A percentile compares a stretch with the other conserved stretches of the same genome.
Conservation (phyloP, 1,284 basidiomycete genomes). For the Fistulinella staudtii region DNA sequence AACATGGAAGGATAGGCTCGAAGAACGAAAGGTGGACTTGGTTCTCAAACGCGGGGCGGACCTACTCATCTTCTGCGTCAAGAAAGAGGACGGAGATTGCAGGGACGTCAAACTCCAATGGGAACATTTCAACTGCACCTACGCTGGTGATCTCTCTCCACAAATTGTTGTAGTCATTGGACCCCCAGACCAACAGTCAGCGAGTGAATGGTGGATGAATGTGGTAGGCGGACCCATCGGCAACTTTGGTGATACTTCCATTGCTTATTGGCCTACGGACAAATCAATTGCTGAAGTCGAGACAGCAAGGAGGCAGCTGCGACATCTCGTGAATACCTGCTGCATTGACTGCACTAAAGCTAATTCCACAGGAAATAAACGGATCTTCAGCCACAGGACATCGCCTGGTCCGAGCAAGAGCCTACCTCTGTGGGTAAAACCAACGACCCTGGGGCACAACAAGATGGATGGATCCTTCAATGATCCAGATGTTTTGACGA, state of each 20-base stretch:
- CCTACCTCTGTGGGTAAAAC: constrained; percentile 4
- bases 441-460: neutral
- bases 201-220: constrained; percentile 20
- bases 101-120: constrained; percentile 18
- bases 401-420: constrained; percentile 4
- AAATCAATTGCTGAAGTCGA: constrained; percentile 1
- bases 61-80: constrained; percentile 22
- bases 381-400: constrained; percentile 11
- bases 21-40: constrained; percentile 6
- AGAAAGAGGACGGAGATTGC: constrained; percentile 2
- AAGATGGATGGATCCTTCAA: neutral
- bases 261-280: constrained; percentile 19
- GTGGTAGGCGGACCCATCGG: neutral
- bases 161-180: constrained; percentile 25
- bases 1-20: neutral
- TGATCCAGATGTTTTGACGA: constrained; percentile 18
- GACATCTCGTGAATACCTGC: constrained; percentile 13
- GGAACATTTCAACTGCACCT: constrained; percentile 23
- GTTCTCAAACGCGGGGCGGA: constrained; percentile 22
- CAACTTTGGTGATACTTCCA: constrained; percentile 2
- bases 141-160: constrained; percentile 27
- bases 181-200: constrained; percentile 15
- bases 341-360: constrained; percentile 25
- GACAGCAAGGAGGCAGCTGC: constrained; percentile 6
- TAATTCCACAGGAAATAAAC: constrained; percentile 5